Conservation (phyloP, 2,329 filamentous ascomycete species). For the Fusarium sp. region DNA sequence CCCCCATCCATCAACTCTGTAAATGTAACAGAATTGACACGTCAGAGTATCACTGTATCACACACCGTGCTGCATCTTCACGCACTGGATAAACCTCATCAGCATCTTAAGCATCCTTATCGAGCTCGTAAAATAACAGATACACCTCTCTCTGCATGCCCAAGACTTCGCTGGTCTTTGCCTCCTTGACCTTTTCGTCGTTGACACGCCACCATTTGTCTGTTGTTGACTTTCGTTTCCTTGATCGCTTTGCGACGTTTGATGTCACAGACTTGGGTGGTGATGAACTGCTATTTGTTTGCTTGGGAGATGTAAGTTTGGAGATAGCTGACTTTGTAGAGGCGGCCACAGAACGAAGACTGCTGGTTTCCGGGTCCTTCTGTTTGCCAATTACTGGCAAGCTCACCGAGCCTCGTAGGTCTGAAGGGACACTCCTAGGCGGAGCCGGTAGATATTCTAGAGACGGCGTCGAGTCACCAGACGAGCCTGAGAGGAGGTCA, state of each 20-base stretch:
- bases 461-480: constrained; percentile 49
- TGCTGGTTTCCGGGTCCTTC: constrained; percentile 60
- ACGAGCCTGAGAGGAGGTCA: constrained; percentile 55
- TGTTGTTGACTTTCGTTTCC: constrained; percentile 64
- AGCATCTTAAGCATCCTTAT: constrained; percentile 55
- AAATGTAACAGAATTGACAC: neutral
- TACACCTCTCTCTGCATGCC: constrained; percentile 97
- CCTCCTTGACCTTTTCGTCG: constrained; percentile 95
- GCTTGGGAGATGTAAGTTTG: constrained; percentile 54
- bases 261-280: constrained; percentile 34
- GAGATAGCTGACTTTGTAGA: constrained; percentile 65
- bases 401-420: constrained; percentile 40
- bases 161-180: constrained; percentile 89
- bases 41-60: constrained; percentile 1
- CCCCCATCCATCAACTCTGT: neutral
- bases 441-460: constrained; percentile 46
- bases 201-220: constrained; percentile 97
- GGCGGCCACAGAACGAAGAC: constrained; percentile 65
- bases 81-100: neutral
- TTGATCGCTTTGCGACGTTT: constrained; percentile 51
- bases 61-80: neutral
- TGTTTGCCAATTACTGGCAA: constrained; percentile 46
- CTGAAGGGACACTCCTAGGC: constrained; percentile 47
- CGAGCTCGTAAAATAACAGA: constrained; percentile 92
- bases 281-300: constrained; percentile 34